Base-by-base conservation (phyloP, 2,329 filamentous ascomycete genomes). In the Cladosporium cucumerinum region DNA sequence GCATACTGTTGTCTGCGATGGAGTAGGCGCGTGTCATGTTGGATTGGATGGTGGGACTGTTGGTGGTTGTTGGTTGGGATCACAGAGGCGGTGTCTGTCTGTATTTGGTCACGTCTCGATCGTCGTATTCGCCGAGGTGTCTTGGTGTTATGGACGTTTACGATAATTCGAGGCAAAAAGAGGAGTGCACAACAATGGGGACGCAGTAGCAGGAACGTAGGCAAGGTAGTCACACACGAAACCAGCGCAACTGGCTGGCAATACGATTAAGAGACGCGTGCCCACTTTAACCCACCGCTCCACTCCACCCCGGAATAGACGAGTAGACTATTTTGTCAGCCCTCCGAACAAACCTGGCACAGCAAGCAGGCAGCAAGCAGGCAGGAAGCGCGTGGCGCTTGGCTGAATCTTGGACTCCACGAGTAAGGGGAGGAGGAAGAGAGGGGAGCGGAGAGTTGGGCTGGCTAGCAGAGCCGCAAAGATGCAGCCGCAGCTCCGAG, bases 1-100 rank as follows among this genome's bases (percentile, higher is more conserved):
- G 43, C 34, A 25, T 30, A 55, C 49, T 62, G 60, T 62, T 62
- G 34, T 54, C 49, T 43, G 49, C 34, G 23, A 62, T 43, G 34
- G 32, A 55, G 60, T 55, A 46, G 14, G 43, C n/a, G 16, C 32
- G 30, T 25, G 34, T 55, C 26, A 55, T 61, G 12, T 49, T 52
- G 30, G 21, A 18, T 49, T 52, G 30, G 21, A 18, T 26, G 48
- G 26, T 18, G 21, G 39, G 23, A 10, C 30, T 32, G 30, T 32
- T 32, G 30, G 5, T 32, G 30, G 5, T 10, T 32, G 32, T 12
- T 34, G 46, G 46, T 12, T 49, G 48, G 48, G 48, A 18, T 51
- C 26, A 18, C 26, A 18, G 49, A 52, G 49, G 49, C 49, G 49
- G 14, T 52, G 25, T 52, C 18, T 52, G 48, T 10, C 32, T 32